Conservation (phyloP, 192 early-diverging fungal genomes). For the Spinellus fusiger region DNA sequence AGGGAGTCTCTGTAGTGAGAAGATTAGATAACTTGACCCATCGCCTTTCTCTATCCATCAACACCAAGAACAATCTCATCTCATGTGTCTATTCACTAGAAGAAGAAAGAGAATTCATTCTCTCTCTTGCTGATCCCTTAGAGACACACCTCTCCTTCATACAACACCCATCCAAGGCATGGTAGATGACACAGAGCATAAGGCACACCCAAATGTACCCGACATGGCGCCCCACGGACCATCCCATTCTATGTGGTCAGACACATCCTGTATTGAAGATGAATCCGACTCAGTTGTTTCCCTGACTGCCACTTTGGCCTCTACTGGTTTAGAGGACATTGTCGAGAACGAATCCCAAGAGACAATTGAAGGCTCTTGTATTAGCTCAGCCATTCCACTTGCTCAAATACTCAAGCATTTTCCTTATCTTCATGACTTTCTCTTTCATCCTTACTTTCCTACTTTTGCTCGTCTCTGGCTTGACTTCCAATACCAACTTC, state of each 20-base stretch:
- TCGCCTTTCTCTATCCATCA: too few species aligned
- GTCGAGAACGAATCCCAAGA: not conserved
- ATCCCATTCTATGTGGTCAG: not conserved
- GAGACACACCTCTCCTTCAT: too few species aligned
- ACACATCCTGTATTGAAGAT: too few species aligned
- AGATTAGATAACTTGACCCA: too few species aligned
- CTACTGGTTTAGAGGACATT: not conserved
- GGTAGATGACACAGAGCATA: too few species aligned
- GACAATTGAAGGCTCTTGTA: not conserved
- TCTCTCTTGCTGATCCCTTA: too few species aligned
- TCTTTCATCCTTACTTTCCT: constrained; percentile 4
- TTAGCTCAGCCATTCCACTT: not conserved
- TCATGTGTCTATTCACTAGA: too few species aligned
- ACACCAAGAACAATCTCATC: too few species aligned
- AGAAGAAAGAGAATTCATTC: too few species aligned
- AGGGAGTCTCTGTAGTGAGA: too few species aligned
- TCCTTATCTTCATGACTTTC: constrained; percentile 6
- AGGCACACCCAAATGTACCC: too few species aligned
- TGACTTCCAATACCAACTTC: constrained; percentile 4
- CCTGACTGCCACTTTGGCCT: not conserved
- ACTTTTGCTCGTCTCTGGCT: constrained; percentile 8
- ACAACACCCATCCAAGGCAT: too few species aligned
- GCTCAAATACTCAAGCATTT: not conserved
- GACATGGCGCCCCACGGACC: not conserved
- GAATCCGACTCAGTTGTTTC: not conserved